These are phyloP conservation scores for Claviceps paspali DNA, from an alignment of 2,329 filamentous ascomycete species.

Conservation along the genomic window DNA sequence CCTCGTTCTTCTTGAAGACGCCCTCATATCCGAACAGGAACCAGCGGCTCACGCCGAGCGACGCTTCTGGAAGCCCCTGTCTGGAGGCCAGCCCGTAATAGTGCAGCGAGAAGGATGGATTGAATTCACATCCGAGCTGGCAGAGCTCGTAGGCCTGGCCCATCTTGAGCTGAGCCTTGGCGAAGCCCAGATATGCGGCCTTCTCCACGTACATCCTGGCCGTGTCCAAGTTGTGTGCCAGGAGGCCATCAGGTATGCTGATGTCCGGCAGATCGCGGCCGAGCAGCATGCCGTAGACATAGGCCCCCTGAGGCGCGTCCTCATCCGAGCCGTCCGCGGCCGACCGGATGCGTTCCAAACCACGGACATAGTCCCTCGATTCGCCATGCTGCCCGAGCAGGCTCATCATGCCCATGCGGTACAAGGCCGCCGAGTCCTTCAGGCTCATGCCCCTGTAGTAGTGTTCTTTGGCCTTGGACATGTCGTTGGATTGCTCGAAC, in stretches of 20 bases:
- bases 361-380: conserved; percentile 60
- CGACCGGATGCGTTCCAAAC: conserved; percentile 66
- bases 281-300: conserved; percentile 89
- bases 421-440: conserved; percentile 73
- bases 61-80: conserved; percentile 85
- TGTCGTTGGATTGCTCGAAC: conserved; percentile 88
- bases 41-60: conserved; percentile 96
- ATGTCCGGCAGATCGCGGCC: conserved; percentile 87
- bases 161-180: conserved; percentile 95
- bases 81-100: conserved; percentile 89
- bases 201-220: conserved; percentile 89
- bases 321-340: conserved; percentile 84
- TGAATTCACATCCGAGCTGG: conserved; percentile 86
- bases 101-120: conserved; percentile 79
- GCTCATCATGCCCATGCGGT: conserved; percentile 94
- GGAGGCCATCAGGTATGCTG: conserved; percentile 51
- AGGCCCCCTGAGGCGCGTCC: conserved; percentile 91
- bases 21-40: conserved; percentile 91
- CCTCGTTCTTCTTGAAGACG: conserved; percentile 89
- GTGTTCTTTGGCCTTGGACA: conserved; percentile 77
- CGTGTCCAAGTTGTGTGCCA: conserved; percentile 56
- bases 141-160: conserved; percentile 90
- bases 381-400: conserved; percentile 88
- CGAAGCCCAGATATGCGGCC: conserved; percentile 87
- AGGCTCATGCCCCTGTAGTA: conserved; percentile 69